phyloP scores from a whole-genome alignment of 768 basidiomycete species.

The Hericium alpestre region DNA sequence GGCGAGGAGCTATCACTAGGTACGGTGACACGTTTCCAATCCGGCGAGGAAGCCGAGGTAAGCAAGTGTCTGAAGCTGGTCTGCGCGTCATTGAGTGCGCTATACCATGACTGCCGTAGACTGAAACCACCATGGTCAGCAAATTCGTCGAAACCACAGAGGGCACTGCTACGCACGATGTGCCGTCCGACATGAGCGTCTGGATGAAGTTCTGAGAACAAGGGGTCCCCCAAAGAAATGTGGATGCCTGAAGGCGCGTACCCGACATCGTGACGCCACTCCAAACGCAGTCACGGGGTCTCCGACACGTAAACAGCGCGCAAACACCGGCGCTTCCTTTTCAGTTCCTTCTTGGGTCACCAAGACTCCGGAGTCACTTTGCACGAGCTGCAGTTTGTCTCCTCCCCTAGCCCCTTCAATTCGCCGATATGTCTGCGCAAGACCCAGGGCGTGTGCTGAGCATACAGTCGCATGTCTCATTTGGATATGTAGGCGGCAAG shows the following conservation, averaged over 20 bases:
- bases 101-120: constrained; percentile 74
- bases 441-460: constrained; percentile 58
- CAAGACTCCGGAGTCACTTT: not conserved
- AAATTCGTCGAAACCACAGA: not conserved
- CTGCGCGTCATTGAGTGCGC: constrained; percentile 66
- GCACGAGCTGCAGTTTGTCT: not conserved
- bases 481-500: constrained; percentile 87
- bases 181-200: constrained; percentile 36
- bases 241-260: not conserved
- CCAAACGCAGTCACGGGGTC: not conserved
- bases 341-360: not conserved
- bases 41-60: constrained; percentile 51
- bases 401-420: not conserved
- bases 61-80: constrained; percentile 69
- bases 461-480: constrained; percentile 88
- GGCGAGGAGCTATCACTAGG: constrained; percentile 28
- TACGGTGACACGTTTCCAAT: constrained; percentile 72
- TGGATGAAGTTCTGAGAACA: not conserved
- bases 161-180: constrained; percentile 30
- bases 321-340: not conserved
- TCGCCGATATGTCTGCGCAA: constrained; percentile 2
- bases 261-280: constrained; percentile 7
- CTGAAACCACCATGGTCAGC: constrained; percentile 26
- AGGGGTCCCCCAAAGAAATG: constrained; percentile 1
- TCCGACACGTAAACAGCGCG: constrained; percentile 3